Conservation (phyloP, 2,329 filamentous ascomycete genomes). For the Penicillium verrucosum region DNA sequence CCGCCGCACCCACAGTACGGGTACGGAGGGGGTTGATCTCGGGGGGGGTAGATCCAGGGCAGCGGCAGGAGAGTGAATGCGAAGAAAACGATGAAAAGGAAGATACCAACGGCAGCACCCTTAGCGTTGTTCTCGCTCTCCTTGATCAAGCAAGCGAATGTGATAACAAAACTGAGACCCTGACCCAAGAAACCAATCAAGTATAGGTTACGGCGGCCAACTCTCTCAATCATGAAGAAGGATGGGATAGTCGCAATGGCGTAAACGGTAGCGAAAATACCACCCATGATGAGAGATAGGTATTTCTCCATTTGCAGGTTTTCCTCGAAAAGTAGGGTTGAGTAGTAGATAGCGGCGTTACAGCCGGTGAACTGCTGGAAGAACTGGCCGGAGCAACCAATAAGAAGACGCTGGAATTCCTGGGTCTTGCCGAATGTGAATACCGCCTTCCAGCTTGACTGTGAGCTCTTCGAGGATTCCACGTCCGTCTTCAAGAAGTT, state of each 20-base stretch:
- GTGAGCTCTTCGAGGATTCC: conserved; percentile 31
- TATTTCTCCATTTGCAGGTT: conserved; percentile 28
- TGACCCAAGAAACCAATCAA: conserved; percentile 29
- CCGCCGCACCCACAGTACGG: conserved; percentile 50
- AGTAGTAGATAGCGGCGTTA: conserved; percentile 47
- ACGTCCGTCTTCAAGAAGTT: conserved; percentile 47
- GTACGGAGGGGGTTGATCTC: conserved; percentile 52
- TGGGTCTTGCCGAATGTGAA: conserved; percentile 33
- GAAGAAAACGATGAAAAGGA: conserved; percentile 65
- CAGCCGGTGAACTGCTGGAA: conserved; percentile 48
- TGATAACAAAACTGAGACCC: conserved; percentile 33
- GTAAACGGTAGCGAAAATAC: conserved; percentile 30
- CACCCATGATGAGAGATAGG: conserved; percentile 26
- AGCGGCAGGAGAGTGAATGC: conserved; percentile 49
- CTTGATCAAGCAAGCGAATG: conserved; percentile 34
- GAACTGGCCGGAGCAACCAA: conserved; percentile 32
- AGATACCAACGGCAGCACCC: conserved; percentile 55
- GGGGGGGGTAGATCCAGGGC: conserved; percentile 5
- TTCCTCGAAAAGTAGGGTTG: conserved; percentile 44
- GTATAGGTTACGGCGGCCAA: conserved; percentile 43
- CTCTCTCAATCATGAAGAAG: conserved; percentile 32
- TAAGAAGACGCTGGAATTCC: conserved; percentile 29
- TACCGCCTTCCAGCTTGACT: conserved; percentile 25
- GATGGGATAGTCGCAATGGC: conserved; percentile 24
- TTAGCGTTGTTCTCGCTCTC: conserved; percentile 24